Percentiles rank a stretch among this genome's conserved stretches.
phyloP scores from a whole-genome alignment of 2,329 filamentous ascomycete species.

The Juglanconis juglandina region DNA sequence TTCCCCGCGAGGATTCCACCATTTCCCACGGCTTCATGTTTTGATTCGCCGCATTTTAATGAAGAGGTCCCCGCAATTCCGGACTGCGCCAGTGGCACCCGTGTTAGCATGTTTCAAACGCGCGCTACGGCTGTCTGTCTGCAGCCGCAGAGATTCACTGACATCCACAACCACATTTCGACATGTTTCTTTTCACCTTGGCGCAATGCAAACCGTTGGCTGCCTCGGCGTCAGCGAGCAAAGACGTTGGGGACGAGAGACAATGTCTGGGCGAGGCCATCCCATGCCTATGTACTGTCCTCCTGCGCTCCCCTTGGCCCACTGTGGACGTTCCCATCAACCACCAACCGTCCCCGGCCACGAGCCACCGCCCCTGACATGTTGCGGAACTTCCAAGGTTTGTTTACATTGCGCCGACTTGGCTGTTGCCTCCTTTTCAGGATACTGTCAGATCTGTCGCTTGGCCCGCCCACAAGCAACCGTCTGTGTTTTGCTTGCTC shows the following conservation, averaged over 20 bases:
- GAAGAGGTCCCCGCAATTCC: neutral
- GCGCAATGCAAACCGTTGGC: neutral
- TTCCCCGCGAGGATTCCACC: neutral
- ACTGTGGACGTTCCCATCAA: too few species aligned
- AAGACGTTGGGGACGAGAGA: neutral
- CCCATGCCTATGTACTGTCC: too few species aligned
- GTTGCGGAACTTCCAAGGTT: too few species aligned
- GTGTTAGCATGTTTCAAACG: slow-evolving; percentile 14
- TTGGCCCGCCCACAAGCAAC: too few species aligned
- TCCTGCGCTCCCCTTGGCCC: too few species aligned
- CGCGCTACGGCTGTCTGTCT: slow-evolving; percentile 4
- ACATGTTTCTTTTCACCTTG: slow-evolving; percentile 1
- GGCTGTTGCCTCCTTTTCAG: neutral
- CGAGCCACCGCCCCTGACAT: too few species aligned
- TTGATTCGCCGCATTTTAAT: slow-evolving; percentile 7
- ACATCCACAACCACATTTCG: neutral
- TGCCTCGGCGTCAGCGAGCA: neutral
- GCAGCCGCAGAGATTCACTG: slow-evolving; percentile 1
- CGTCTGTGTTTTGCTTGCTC: too few species aligned
- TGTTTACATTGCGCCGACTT: neutral
- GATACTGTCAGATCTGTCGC: too few species aligned
- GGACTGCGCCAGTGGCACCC: neutral
- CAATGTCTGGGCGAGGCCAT: neutral
- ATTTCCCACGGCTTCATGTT: neutral
- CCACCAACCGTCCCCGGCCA: too few species aligned